Evolutionary conservation across 164 flowering plant genomes (phyloP), one percentile per base, ranked within the genome.

Genomic region (Vitis rotundifolia): DNA sequence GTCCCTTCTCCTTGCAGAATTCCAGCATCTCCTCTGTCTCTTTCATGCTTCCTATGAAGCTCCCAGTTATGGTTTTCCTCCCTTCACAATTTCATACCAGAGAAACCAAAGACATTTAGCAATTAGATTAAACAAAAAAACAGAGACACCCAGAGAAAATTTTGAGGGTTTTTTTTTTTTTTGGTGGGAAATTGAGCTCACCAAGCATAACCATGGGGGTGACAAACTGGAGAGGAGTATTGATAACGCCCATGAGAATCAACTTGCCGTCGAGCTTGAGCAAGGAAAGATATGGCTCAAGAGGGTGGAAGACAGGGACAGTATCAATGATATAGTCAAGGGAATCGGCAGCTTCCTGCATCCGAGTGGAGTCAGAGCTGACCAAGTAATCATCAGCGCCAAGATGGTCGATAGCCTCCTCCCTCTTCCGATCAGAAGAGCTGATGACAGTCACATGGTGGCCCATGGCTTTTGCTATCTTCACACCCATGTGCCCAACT

Each of bases 401-500:
- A 4, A 90, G 78, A 68, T 88, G 83, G 2, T 85, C 89, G 68
- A 90, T 9, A 7, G 94, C 94, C 73, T 88, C 94, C 31, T 31
- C 78, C 61, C 69, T 80, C 75, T 90, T 90, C 84, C 76, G 84
- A 29, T 88, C 87, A 6, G 94, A 90, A 1, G 94, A 90, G 79
- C 92, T 88, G 9, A 90, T 87, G 51, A 88, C 94, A 8, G 89
- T 85, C 44, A 90, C 92, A 68, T 88, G 90, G 69, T 90, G 94
- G 2, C 92, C 94, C 91, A 90, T 83, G 10, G 94, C 90, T 72
- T 90, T 90, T 1, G 92, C 94, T 53, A 90, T 79, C 69, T 79
- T 81, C 72, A 90, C 94, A 11, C 92, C 94, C 92, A 90, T 88
- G 71, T 90, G 94, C 1, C 94, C 94, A 37, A 88, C 92, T 10